Evolutionary conservation across 805 yeast species (phyloP).

Genomic region (Cyberlindnera maritima): DNA sequence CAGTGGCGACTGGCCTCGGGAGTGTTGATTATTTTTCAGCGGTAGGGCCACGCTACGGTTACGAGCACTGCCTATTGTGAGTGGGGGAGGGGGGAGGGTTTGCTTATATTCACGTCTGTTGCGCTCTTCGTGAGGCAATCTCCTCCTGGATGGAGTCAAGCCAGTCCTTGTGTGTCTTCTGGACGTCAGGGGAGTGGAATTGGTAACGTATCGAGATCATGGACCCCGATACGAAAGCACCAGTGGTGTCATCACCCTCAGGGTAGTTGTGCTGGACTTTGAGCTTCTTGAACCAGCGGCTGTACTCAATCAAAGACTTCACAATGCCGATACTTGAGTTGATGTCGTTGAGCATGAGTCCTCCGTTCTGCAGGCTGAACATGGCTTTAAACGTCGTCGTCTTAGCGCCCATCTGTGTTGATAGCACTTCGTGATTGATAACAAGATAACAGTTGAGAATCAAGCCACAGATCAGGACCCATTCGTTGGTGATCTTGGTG

Average conservation of each 20-base stretch:
- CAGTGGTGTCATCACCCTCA: conserved; percentile 20
- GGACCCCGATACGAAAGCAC: conserved; percentile 6
- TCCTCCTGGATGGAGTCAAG: neutral
- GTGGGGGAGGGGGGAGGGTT: no score
- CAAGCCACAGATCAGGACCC: conserved; percentile 70
- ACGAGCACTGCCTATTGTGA: neutral
- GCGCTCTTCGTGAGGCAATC: neutral
- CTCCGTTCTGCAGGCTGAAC: conserved; percentile 52
- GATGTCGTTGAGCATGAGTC: conserved; percentile 46
- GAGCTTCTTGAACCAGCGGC: conserved; percentile 60
- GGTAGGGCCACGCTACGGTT: conserved; percentile 1
- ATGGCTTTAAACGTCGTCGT: conserved; percentile 48
- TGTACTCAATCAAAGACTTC: conserved; percentile 50
- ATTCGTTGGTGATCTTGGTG: conserved; percentile 55
- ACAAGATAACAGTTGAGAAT: conserved; percentile 56
- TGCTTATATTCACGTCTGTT: neutral
- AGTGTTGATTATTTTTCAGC: neutral
- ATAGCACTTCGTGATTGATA: conserved; percentile 46
- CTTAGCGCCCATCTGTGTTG: conserved; percentile 46
- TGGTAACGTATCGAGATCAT: conserved; percentile 34
- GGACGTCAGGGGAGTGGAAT: conserved; percentile 11
- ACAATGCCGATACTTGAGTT: conserved; percentile 52
- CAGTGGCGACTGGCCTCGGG: neutral
- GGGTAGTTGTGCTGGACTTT: conserved; percentile 40
- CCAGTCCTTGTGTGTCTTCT: conserved; percentile 5